Percentiles rank a stretch among this genome's conserved stretches.
Conservation (phyloP, 2,329 filamentous ascomycete species). For the Trichoderma gracile region DNA sequence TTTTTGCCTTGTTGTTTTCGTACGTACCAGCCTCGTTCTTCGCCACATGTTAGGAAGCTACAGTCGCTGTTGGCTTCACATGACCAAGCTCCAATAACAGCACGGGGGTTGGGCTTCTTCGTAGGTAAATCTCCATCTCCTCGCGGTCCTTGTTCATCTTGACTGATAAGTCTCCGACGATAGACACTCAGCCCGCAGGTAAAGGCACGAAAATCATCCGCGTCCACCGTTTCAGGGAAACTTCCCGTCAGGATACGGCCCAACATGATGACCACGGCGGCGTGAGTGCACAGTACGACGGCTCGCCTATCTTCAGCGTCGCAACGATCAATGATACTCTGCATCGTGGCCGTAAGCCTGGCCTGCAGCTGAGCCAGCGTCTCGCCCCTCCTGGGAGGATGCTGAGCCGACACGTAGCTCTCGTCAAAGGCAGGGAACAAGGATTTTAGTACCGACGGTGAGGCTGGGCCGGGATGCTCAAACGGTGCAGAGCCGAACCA, state of each 20-base stretch:
- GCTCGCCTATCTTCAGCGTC: slow-evolving; percentile 70
- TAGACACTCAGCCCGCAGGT: slow-evolving; percentile 79
- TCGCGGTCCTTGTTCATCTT: neutral
- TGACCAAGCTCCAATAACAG: slow-evolving; percentile 69
- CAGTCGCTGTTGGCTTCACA: slow-evolving; percentile 83
- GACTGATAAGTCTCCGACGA: slow-evolving; percentile 35
- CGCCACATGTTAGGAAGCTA: slow-evolving; percentile 73
- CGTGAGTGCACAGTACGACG: slow-evolving; percentile 83
- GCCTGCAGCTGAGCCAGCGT: slow-evolving; percentile 77
- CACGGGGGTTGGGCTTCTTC: neutral
- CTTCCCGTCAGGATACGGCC: slow-evolving; percentile 77
- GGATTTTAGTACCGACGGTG: slow-evolving; percentile 58
- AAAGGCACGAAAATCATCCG: slow-evolving; percentile 81
- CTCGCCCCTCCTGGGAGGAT: slow-evolving; percentile 73
- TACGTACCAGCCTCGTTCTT: slow-evolving; percentile 83
- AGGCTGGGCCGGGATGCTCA: slow-evolving; percentile 77
- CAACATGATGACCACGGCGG: slow-evolving; percentile 83
- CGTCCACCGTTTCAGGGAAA: slow-evolving; percentile 69
- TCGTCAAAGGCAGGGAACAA: slow-evolving; percentile 67
- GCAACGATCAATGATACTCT: slow-evolving; percentile 69
- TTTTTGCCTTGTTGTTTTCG: neutral
- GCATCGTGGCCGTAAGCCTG: slow-evolving; percentile 69
- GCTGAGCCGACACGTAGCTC: slow-evolving; percentile 61
- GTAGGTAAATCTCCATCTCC: neutral
- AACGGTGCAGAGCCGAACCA: slow-evolving; percentile 91